A percentile compares a stretch with the other conserved stretches of the same genome.
Conservation (phyloP, 2,329 filamentous ascomycete species). For the Aspergillus candidus region DNA sequence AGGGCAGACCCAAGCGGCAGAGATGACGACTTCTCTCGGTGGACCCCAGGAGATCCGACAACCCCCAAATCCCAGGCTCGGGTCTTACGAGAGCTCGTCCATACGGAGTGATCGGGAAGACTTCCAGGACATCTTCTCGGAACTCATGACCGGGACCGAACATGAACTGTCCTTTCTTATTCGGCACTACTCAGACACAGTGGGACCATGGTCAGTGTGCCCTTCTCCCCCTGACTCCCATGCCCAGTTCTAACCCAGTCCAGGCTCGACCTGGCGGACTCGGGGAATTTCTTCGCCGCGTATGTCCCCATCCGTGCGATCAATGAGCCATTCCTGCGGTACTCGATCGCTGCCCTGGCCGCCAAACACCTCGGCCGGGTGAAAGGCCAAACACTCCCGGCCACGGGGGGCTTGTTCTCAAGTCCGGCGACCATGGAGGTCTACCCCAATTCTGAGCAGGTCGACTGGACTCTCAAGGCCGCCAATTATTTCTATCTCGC, state of each 20-base stretch:
- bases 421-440: conserved; percentile 48
- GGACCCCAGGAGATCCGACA: conserved; percentile 2
- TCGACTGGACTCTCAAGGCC: conserved; percentile 56
- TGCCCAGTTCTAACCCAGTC: conserved; percentile 7
- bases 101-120: conserved; percentile 24
- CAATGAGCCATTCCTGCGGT: conserved; percentile 29
- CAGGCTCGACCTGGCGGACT: conserved; percentile 37
- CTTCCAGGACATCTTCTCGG: conserved; percentile 31
- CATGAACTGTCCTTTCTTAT: conserved; percentile 35
- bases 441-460: conserved; percentile 41
- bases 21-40: background rate
- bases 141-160: conserved; percentile 33
- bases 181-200: conserved; percentile 31
- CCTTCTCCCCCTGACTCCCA: background rate
- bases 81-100: conserved; percentile 13
- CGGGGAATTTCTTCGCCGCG: conserved; percentile 33
- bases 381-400: conserved; percentile 22
- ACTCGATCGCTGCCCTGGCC: conserved; percentile 33
- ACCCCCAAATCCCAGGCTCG: conserved; percentile 2
- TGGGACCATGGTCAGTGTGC: conserved; percentile 31
- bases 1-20: background rate
- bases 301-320: conserved; percentile 35
- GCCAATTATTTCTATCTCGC: conserved; percentile 57
- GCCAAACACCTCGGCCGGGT: conserved; percentile 36
- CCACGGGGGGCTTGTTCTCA: conserved; percentile 21